Evolutionary conservation across 1,284 basidiomycete species (phyloP), one percentile per base, ranked within the genome.

Genomic region (Tranzscheliella williamsii): DNA sequence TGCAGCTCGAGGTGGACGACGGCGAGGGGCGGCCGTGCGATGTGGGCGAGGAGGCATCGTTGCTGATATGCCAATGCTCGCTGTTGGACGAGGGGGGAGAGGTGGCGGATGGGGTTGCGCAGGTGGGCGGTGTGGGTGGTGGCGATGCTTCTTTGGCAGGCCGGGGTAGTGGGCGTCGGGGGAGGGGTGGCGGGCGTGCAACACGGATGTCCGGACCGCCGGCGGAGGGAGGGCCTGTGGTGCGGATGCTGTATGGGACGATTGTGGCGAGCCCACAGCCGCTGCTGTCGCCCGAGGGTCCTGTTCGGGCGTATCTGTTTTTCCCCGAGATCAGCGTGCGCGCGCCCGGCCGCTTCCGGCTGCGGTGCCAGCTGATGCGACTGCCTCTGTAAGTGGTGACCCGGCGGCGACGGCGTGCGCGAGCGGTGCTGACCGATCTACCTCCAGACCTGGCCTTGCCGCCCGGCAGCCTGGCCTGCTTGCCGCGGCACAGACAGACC

Each of bases 321-420:
- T 71, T 71, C 27, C 62, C 68, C 35, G 68, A 71, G 36, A 56
- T 71, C 35, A 61, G 57, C 29, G 38, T 71, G 23, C 41, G 68
- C 12, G 47, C 51, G 4, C 35, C 54, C 5, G 68, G 68, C n/a
- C 40, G 42, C 23, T 71, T 63, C 45, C 43, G 49, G 36, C 47
- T 71, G 8, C 40, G 23, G 16, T 52, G 67, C 24, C 35, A 32
- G 8, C 48, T 71, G 12, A 67, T 66, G 41, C 46, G 57, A 8
- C 32, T 71, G 4, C 38, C 63, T 15, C 39, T 57, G 52, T 66
- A 51, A 53, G 63, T 61, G 11, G n/a, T n/a, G n/a, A n/a, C n/a
- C n/a, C n/a, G n/a, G n/a, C n/a, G n/a, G n/a, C n/a, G n/a, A n/a
- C n/a, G n/a, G n/a, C n/a, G n/a, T n/a, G n/a, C n/a, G n/a, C n/a